Evolutionary conservation across 2,329 filamentous ascomycete genomes (phyloP), one percentile per base, ranked within the genome.

Genomic region (Botryotinia narcissicola): DNA sequence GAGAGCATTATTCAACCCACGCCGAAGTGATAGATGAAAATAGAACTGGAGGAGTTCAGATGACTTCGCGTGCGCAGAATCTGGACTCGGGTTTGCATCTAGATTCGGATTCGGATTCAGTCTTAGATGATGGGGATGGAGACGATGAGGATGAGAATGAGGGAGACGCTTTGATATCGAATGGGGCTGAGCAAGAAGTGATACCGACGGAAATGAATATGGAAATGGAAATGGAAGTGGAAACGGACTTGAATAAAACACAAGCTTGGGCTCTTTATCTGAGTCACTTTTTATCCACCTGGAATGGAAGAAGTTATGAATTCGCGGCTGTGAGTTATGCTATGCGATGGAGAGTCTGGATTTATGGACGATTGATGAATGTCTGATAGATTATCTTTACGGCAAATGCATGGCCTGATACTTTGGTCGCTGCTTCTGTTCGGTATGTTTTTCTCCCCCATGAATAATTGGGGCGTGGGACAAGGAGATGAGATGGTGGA

Each of bases 281-380:
- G 32, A 88, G 85, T 32, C 87, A 89, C 78, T 84, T 85, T 70
- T 81, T 89, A 8, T 88, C 87, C 25, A 86, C 86, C 57, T 89
- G 86, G 87, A 89, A 88, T 78, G 85, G 86, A 9, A 84, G 87
- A 63, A 84, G 84, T 67, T 89, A 78, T 74, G 78, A 80, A 74
- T 80, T 80, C 68, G 78, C 78, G 16, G 78, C 78, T 29, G 78
- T 80, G 66, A 77, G 77, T 51, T 64, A 46, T 29, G 32, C 7
- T 18, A 54, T 54, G n/a, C 40, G 37, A 51, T 40, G 84, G 9
- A 9, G 6, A 37, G 85, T 0, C 78, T 78, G 83, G 88, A 87
- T 88, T 0, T 86, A 89, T 8, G 84, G 82, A 44, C 32, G 40
- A 57, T 71, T 75, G 35, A 75, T 72, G 48, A 22, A 9, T 4